Evolutionary conservation across 139 green algal species (phyloP).

Genomic region (Microglena sp.): DNA sequence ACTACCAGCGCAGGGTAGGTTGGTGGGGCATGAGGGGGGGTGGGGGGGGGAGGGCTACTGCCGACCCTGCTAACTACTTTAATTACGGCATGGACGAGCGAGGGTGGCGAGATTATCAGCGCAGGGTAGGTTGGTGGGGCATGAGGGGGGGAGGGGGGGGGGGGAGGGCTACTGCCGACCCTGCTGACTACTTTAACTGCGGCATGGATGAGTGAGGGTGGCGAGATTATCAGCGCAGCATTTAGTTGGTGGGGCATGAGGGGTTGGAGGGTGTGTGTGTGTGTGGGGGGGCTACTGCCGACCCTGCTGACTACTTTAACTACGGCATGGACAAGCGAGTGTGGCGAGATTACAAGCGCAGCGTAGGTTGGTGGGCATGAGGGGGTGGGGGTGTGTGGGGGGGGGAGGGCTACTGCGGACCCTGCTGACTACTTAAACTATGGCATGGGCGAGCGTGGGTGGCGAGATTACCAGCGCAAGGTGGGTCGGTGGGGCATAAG

Average conservation of each 20-base stretch:
- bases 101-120: conserved; percentile 62
- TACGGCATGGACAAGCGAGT: conserved; percentile 56
- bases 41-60: conserved; percentile 52
- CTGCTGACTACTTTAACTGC: conserved; percentile 85
- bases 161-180: conserved; percentile 52
- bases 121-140: too few relatives aligned
- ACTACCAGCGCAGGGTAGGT: conserved; percentile 54
- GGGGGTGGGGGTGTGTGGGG: too few relatives aligned
- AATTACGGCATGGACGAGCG: conserved; percentile 71
- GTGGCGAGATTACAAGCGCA: conserved; percentile 62
- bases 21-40: too few relatives aligned
- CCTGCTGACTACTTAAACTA: conserved; percentile 85
- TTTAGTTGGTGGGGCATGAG: too few relatives aligned
- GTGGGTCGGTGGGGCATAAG: too few relatives aligned
- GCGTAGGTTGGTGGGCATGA: too few relatives aligned
- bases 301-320: conserved; percentile 81
- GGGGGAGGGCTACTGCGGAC: conserved; percentile 56
- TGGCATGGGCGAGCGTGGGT: conserved; percentile 50
- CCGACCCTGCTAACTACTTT: conserved; percentile 72
- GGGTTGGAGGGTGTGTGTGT: too few relatives aligned
- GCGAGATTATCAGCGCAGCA: conserved; percentile 53
- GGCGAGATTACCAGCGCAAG: conserved; percentile 56
- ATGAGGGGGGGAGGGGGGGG: too few relatives aligned
- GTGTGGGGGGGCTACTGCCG: conserved; percentile 52
- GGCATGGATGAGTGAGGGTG: conserved; percentile 54